Evolutionary conservation across 1,139 yeast genomes (phyloP), one percentile per base, ranked within the genome.

Genomic region (Scheffersomyces stambukii): DNA sequence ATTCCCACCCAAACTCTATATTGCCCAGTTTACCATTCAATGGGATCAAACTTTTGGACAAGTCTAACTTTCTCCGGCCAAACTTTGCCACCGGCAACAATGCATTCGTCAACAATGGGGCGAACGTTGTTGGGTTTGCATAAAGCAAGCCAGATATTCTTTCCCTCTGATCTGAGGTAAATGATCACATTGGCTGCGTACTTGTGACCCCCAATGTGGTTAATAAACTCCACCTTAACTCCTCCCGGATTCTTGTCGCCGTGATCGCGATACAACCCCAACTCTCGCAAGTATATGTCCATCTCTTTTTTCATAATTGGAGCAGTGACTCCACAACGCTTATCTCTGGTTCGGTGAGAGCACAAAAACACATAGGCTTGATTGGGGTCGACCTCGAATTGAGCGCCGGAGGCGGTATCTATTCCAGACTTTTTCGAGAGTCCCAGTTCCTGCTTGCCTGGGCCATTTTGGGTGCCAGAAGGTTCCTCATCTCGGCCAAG

Each of bases 191-290:
- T 91, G 2, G 97, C 96, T 2, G 91, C 84, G 54, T 65, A 91
- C 49, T 91, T 91, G 57, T 91, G 98, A 3, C 97, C 97, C 3
- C 98, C 98, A 17, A 91, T 81, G 54, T 91, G 98, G 48, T 84
- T 86, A 13, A 83, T 70, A 45, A 56, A 86, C 3, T 70, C 64
- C 3, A 88, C 85, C 8, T 64, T 59, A 2, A 81, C 83, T 3
- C 97, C 97, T 21, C 70, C 78, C 0, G 85, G 77, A 29, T 89
- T 66, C 26, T 64, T 67, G 48, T 84, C 95, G 4, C 85, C 80
- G 21, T 58, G 47, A 52, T 89, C 96, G 45, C 97, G 69, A 43
- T 75, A 75, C 15, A 82, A 57, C 3, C 78, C 91, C 23, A 71
- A 61, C 10, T 82, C 85, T 28, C 93, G 65, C 23, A 88, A 61